phyloP scores from a whole-genome alignment of 495 filamentous ascomycete genomes.

The Penicillium goetzii region DNA sequence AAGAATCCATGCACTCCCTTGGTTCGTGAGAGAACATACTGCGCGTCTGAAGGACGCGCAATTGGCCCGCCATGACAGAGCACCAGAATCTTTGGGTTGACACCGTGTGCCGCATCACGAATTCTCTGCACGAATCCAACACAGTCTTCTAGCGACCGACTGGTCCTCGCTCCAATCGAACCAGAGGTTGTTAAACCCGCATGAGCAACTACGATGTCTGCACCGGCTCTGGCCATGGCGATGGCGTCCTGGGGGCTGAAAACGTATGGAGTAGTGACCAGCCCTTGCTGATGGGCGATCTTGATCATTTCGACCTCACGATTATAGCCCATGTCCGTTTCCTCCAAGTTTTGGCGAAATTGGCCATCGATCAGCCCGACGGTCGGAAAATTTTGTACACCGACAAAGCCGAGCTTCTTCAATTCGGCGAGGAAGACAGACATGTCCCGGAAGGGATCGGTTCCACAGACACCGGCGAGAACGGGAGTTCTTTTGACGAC shows the following conservation, averaged over 20 bases:
- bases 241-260: constrained; percentile 62
- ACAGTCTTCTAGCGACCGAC: constrained; percentile 64
- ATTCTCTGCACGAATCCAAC: constrained; percentile 63
- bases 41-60: constrained; percentile 62
- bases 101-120: constrained; percentile 57
- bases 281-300: constrained; percentile 55
- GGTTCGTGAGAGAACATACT: constrained; percentile 61
- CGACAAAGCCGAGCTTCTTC: constrained; percentile 61
- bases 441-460: constrained; percentile 66
- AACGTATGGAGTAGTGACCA: constrained; percentile 71
- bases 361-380: constrained; percentile 71
- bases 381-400: constrained; percentile 75
- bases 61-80: constrained; percentile 73
- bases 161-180: constrained; percentile 62
- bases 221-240: constrained; percentile 64
- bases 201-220: constrained; percentile 70
- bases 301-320: constrained; percentile 67
- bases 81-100: constrained; percentile 63
- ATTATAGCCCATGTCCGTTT: constrained; percentile 70
- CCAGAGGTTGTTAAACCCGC: constrained; percentile 69
- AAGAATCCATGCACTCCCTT: constrained; percentile 71
- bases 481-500: constrained; percentile 63
- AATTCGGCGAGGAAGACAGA: constrained; percentile 59
- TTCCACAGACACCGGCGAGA: constrained; percentile 68
- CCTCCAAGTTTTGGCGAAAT: constrained; percentile 68